Base-by-base conservation (phyloP, 2,329 filamentous ascomycete genomes). In the Ophiostoma sp. region DNA sequence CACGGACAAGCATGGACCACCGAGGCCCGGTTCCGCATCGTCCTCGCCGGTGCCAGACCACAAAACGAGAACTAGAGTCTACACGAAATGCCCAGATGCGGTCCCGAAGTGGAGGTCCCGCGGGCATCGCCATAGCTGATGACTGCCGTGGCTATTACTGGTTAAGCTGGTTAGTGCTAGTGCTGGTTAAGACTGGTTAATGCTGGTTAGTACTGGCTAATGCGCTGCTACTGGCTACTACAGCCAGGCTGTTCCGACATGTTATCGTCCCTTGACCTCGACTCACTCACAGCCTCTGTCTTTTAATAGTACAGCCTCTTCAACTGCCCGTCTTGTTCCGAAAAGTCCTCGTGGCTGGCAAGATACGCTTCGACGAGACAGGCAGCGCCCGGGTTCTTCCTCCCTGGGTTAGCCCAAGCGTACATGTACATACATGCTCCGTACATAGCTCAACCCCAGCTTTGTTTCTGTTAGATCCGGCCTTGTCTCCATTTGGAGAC, bases 351-450 rank as follows among this genome's bases (percentile, higher is more conserved):
- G 72, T 73, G 48, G 1, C 65, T 27, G 65, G 65, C n/a, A 27
- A 31, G 33, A 10, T 41, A 66, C 64, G 64, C 27, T 48, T n/a
- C n/a, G 20, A 8, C n/a, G 31, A 31, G 33, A 23, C 33, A 31
- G 65, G n/a, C 65, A 10, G n/a, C 39, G 67, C 68, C 72, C 72
- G 72, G 67, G 27, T 72, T 69, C 39, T 71, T 69, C 72, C 72
- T 65, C 33, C 67, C 64, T 69, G 54, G 70, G 70, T 69, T 71
- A 71, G 70, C 27, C 27, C 27, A 31, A 31, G 27, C 27, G 27
- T 3, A 31, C 27, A 31, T 31, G 27, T 31, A 31, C 27, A 31
- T 1, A 31, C 27, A 31, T n/a, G n/a, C n/a, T n/a, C n/a, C n/a
- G n/a, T 31, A 31, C 27, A 31, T 31, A 31, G 27, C 15, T n/a